A percentile compares a stretch with the other conserved stretches of the same genome.
Conservation (phyloP, 345 rosid species). For the Hibiscus mutabilis region DNA sequence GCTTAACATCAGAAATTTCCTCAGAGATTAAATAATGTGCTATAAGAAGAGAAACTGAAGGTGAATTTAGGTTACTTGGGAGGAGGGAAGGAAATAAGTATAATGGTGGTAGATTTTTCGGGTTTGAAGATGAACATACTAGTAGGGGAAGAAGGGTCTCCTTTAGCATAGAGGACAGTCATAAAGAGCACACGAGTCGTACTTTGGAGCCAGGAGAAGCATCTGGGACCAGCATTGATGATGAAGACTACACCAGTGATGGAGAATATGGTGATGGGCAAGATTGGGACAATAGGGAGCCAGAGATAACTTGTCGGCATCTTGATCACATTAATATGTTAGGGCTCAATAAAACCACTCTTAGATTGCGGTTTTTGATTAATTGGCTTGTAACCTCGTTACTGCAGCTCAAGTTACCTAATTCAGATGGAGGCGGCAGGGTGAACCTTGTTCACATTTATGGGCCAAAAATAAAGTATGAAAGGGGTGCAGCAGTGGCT, state of each 20-base stretch:
- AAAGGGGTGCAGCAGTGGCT: slow-evolving; percentile 92
- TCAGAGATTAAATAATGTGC: slow-evolving; percentile 78
- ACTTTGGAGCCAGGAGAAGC: slow-evolving; percentile 55
- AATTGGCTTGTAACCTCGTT: slow-evolving; percentile 97
- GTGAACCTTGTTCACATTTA: slow-evolving; percentile 78
- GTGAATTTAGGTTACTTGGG: slow-evolving; percentile 91
- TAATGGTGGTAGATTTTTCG: slow-evolving; percentile 63
- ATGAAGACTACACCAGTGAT: slow-evolving; percentile 64
- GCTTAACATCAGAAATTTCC: slow-evolving; percentile 43
- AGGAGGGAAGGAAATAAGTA: slow-evolving; percentile 69
- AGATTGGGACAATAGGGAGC: slow-evolving; percentile 80
- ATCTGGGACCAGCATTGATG: slow-evolving; percentile 50
- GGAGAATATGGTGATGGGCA: slow-evolving; percentile 67
- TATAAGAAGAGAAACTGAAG: slow-evolving; percentile 97
- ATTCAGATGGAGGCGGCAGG: slow-evolving; percentile 45
- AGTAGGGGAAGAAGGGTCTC: slow-evolving; percentile 90
- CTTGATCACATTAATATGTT: slow-evolving; percentile 86
- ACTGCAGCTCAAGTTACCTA: slow-evolving; percentile 73
- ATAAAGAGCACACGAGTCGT: slow-evolving; percentile 34
- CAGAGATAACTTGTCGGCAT: slow-evolving; percentile 73
- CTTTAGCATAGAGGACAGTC: slow-evolving; percentile 72
- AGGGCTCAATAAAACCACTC: slow-evolving; percentile 92
- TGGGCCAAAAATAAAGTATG: slow-evolving; percentile 95
- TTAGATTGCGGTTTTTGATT: slow-evolving; percentile 69
- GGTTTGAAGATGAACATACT: slow-evolving; percentile 73